Percentiles rank a stretch among this genome's conserved stretches.
Evolutionary conservation across 129 eudicot species (phyloP).

Genomic region (Calendula officinalis): DNA sequence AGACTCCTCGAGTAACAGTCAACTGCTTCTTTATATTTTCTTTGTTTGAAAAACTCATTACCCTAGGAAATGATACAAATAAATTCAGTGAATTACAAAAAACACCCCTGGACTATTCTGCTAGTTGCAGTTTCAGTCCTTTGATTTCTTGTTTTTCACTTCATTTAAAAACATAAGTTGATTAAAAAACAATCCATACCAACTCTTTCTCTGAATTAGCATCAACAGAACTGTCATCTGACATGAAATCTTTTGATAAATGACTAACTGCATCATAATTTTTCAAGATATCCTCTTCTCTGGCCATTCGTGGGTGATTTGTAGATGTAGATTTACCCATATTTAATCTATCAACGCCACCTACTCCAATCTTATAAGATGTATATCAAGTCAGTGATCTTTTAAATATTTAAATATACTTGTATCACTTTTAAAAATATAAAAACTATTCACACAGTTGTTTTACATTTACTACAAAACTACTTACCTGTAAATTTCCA

Average conservation of each 20-base stretch:
- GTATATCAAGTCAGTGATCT: conserved; percentile 16
- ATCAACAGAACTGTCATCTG: conserved; percentile 60
- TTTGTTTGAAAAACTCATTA: conserved; percentile 79
- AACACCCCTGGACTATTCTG: not conserved
- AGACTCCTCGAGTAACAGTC: conserved; percentile 96
- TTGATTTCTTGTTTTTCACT: conserved; percentile 12
- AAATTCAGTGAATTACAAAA: conserved; percentile 2
- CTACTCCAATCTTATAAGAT: conserved; percentile 40
- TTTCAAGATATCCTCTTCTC: conserved; percentile 44
- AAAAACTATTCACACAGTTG: not conserved
- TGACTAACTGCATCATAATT: conserved; percentile 46
- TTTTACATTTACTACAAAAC: conserved; percentile 12
- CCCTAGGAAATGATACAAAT: conserved; percentile 49
- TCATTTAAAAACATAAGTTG: not conserved
- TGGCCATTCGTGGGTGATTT: conserved; percentile 22
- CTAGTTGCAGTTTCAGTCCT: conserved; percentile 10
- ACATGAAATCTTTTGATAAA: conserved; percentile 42
- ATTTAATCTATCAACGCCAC: conserved; percentile 32
- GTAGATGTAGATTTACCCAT: conserved; percentile 22
- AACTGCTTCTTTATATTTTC: conserved; percentile 86
- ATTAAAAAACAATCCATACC: conserved; percentile 41
- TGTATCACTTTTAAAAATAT: not conserved
- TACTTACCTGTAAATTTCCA: conserved; percentile 26
- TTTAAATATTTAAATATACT: conserved; percentile 7
- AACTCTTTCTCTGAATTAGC: conserved; percentile 94